Evolutionary conservation across 495 filamentous ascomycete genomes (phyloP).

Genomic region (Haplographium delicatum): DNA sequence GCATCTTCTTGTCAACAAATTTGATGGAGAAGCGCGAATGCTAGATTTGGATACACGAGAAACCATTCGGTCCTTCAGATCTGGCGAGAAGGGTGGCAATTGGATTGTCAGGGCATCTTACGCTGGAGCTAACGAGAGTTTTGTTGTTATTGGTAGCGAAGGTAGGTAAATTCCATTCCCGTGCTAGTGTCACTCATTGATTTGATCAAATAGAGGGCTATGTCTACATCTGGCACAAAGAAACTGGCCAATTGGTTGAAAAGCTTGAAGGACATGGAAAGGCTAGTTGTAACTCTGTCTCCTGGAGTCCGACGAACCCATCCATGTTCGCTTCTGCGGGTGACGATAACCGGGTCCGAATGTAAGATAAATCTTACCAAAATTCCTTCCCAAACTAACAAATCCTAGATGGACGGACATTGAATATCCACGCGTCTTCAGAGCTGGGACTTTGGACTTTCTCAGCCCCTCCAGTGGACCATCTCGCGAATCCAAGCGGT

Average conservation of each 20-base stretch:
- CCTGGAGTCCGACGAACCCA: constrained; percentile 82
- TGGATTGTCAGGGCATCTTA: constrained; percentile 78
- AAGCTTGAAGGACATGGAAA: constrained; percentile 66
- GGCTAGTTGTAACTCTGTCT: constrained; percentile 81
- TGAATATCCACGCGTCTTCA: not conserved
- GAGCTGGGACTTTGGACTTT: not conserved
- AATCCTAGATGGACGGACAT: constrained; percentile 16
- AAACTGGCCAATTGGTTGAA: constrained; percentile 69
- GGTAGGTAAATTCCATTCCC: constrained; percentile 61
- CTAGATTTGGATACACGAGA: constrained; percentile 71
- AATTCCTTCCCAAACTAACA: constrained; percentile 1
- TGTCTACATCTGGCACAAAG: constrained; percentile 87
- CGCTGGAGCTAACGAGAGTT: constrained; percentile 86
- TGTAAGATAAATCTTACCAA: constrained; percentile 51
- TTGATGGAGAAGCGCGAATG: constrained; percentile 66
- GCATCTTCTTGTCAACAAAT: constrained; percentile 76
- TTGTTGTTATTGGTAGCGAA: constrained; percentile 88
- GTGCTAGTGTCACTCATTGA: not conserved
- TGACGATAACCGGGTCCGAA: constrained; percentile 79
- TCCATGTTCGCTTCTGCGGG: constrained; percentile 88
- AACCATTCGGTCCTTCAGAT: constrained; percentile 59
- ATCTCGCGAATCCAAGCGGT: too few species aligned
- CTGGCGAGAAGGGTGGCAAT: constrained; percentile 63
- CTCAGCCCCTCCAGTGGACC: not conserved
- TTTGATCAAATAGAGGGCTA: constrained; percentile 57